These are phyloP conservation scores for Dioscorea dumetorum DNA, from an alignment of 106 monocot genomes.

Conservation along the genomic window DNA sequence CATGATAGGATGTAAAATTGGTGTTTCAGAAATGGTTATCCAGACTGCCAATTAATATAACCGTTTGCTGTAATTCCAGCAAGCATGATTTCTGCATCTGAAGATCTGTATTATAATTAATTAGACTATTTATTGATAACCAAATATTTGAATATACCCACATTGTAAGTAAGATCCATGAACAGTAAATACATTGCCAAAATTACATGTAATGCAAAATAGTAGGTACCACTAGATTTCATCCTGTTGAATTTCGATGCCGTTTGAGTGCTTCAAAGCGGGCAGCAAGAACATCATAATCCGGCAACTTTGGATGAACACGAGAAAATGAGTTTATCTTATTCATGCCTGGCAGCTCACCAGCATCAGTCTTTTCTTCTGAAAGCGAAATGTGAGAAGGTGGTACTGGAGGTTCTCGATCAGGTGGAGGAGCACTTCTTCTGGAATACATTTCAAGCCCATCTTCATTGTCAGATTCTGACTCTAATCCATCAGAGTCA, in stretches of 20 bases:
- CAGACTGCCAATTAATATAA: too few relatives aligned
- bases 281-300: slow-evolving; percentile 72
- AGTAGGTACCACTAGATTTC: not conserved
- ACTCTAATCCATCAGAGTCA: slow-evolving; percentile 72
- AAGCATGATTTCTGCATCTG: too few relatives aligned
- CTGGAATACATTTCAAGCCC: not conserved
- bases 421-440: slow-evolving; percentile 28
- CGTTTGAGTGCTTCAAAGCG: slow-evolving; percentile 73
- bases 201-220: not conserved
- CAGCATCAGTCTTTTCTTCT: not conserved
- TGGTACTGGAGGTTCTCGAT: slow-evolving; percentile 11
- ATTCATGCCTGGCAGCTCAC: not conserved
- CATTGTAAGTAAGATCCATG: not conserved
- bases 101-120: not conserved
- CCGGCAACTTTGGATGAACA: slow-evolving; percentile 86
- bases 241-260: slow-evolving; percentile 8
- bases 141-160: not conserved
- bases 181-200: not conserved
- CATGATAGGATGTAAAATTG: too few relatives aligned
- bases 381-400: slow-evolving; percentile 2
- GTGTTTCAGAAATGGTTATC: too few relatives aligned
- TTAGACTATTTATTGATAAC: not conserved
- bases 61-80: too few relatives aligned
- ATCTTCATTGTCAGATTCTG: slow-evolving; percentile 36
- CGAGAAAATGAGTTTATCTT: slow-evolving; percentile 22